phyloP scores from a whole-genome alignment of 495 filamentous ascomycete species.

The Ramalina peruviana region DNA sequence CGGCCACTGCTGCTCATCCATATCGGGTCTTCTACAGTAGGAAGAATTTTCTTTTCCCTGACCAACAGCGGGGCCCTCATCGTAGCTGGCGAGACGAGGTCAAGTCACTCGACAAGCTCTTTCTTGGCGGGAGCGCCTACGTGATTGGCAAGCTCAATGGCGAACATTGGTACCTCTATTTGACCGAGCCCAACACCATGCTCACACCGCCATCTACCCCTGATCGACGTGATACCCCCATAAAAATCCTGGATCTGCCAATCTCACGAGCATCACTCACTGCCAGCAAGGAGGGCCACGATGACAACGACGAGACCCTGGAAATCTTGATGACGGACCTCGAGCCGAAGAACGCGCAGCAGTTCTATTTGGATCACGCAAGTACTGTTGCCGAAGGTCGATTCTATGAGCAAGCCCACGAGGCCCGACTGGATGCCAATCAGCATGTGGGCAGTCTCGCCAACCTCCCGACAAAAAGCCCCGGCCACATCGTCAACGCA shows the following conservation, averaged over 20 bases:
- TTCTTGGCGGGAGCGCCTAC: conserved; percentile 88
- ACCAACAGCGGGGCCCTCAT: conserved; percentile 87
- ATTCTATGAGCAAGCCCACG: conserved; percentile 46
- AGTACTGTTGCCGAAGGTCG: conserved; percentile 74
- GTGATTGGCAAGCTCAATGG: conserved; percentile 99
- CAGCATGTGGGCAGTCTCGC: conserved; percentile 38
- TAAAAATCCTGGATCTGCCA: conserved; percentile 45
- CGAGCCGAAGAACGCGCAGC: conserved; percentile 80
- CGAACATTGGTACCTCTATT: conserved; percentile 97
- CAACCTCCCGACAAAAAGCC: conserved; percentile 13
- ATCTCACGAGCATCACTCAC: conserved; percentile 6
- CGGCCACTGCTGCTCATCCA: conserved; percentile 61
- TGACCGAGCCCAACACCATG: conserved; percentile 69
- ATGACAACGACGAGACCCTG: conserved; percentile 71
- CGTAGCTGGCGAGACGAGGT: conserved; percentile 97
- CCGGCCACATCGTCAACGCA: conserved; percentile 7
- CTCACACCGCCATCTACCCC: conserved; percentile 81
- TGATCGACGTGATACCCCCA: conserved; percentile 48
- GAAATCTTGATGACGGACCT: conserved; percentile 98
- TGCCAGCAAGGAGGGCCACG: conserved; percentile 26
- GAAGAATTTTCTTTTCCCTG: conserved; percentile 95
- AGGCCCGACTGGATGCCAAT: conserved; percentile 38
- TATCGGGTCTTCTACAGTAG: conserved; percentile 97
- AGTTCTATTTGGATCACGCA: conserved; percentile 92
- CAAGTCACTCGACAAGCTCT: conserved; percentile 74